Conservation (phyloP, 2,329 filamentous ascomycete species). For the Ascochyta rabiei region DNA sequence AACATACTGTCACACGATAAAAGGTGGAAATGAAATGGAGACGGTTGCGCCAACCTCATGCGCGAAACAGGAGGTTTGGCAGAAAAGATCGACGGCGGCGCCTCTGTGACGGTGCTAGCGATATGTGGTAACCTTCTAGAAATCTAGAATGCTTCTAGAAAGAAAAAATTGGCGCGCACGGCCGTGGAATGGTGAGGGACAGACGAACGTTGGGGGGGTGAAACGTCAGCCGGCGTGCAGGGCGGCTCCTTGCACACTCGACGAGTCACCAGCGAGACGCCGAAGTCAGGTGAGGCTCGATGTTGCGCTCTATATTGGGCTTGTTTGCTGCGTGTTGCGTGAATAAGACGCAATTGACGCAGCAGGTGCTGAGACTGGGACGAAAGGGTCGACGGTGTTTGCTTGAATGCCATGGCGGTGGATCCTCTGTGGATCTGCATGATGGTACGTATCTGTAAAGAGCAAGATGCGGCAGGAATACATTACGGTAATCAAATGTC, state of each 20-base stretch:
- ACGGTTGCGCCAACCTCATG: constrained; percentile 27
- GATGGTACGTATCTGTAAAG: constrained; percentile 19
- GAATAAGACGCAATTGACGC: constrained; percentile 20
- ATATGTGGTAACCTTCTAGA: constrained; percentile 43
- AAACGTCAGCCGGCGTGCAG: constrained; percentile 27
- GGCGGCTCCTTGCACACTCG: constrained; percentile 1
- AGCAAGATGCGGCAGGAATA: constrained; percentile 27
- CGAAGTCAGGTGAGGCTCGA: constrained; percentile 6
- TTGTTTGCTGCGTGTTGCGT: constrained; percentile 5
- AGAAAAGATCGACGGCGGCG: constrained; percentile 35
- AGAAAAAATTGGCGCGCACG: constrained; percentile 26
- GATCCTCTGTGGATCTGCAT: constrained; percentile 25
- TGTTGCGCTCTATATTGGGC: not conserved
- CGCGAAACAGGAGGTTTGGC: constrained; percentile 24
- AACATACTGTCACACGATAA: constrained; percentile 22
- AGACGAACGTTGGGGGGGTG: constrained; percentile 15
- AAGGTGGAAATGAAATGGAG: constrained; percentile 20
- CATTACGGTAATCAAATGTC: constrained; percentile 30
- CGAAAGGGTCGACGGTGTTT: constrained; percentile 5
- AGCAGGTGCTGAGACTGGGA: constrained; percentile 10
- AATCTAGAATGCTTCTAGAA: constrained; percentile 33
- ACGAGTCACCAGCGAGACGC: constrained; percentile 10
- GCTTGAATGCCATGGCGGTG: constrained; percentile 8
- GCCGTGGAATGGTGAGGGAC: constrained; percentile 23
- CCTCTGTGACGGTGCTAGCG: constrained; percentile 25